Evolutionary conservation across 768 basidiomycete species (phyloP).

Genomic region (Russula griseocarnosa): DNA sequence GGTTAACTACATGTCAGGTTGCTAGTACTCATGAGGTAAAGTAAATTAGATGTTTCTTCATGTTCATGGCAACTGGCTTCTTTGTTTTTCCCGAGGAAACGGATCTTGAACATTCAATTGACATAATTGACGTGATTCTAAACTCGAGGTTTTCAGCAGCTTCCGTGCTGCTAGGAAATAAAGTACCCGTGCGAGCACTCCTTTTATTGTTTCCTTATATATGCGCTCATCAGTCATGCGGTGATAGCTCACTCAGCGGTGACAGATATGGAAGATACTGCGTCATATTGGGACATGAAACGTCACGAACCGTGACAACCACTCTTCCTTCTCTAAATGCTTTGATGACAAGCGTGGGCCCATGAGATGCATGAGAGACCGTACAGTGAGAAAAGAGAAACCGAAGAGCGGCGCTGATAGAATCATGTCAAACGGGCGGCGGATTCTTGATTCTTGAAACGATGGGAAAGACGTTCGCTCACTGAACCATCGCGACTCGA

Average conservation of each 20-base stretch:
- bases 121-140: conserved; percentile 19
- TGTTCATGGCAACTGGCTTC: conserved; percentile 7
- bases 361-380: conserved; percentile 5
- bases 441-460: conserved; percentile 12
- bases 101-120: conserved; percentile 12
- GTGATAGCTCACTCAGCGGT: conserved; percentile 13
- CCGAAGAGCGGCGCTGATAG: conserved; percentile 22
- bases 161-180: conserved; percentile 17
- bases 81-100: conserved; percentile 4
- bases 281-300: conserved; percentile 20
- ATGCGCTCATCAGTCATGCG: conserved; percentile 20
- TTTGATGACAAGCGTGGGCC: conserved; percentile 18
- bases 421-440: conserved; percentile 7
- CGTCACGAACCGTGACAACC: conserved; percentile 13
- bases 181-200: conserved; percentile 13
- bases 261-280: conserved; percentile 6
- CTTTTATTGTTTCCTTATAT: conserved; percentile 6
- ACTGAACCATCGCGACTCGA: not conserved
- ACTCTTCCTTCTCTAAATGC: conserved; percentile 3
- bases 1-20: not conserved
- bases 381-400: conserved; percentile 21
- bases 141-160: conserved; percentile 17
- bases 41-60: too few species aligned
- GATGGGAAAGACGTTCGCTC: conserved; percentile 8
- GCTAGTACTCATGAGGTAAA: conserved; percentile 1